phyloP scores from a whole-genome alignment of 2,329 filamentous ascomycete genomes.

The Nakataea oryzae region DNA sequence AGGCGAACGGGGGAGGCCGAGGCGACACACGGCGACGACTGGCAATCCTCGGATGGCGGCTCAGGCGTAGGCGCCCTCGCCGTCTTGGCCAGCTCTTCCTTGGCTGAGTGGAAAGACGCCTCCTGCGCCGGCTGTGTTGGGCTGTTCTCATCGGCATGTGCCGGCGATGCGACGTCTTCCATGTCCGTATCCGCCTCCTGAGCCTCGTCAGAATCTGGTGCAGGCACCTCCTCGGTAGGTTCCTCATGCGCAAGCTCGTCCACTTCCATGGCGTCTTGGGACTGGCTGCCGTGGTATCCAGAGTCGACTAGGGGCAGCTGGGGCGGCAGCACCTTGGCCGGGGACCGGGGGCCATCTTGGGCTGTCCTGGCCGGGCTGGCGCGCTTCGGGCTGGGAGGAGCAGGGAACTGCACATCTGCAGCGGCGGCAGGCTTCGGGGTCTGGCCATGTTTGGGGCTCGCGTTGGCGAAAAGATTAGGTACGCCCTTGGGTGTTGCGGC shows the following conservation, averaged over 20 bases:
- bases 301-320: slow-evolving; percentile 43
- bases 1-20: slow-evolving; percentile 10
- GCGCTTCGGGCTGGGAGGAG: slow-evolving; percentile 18
- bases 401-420: slow-evolving; percentile 30
- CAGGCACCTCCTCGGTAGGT: neutral
- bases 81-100: slow-evolving; percentile 30
- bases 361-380: slow-evolving; percentile 21
- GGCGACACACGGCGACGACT: slow-evolving; percentile 7
- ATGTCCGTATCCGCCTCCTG: slow-evolving; percentile 10
- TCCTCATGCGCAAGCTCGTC: slow-evolving; percentile 16
- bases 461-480: slow-evolving; percentile 42
- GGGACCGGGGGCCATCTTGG: slow-evolving; percentile 19
- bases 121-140: slow-evolving; percentile 21
- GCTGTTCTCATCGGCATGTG: slow-evolving; percentile 11
- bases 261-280: slow-evolving; percentile 37
- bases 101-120: slow-evolving; percentile 29
- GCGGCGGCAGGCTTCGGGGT: slow-evolving; percentile 50
- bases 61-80: slow-evolving; percentile 6
- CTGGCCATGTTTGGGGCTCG: slow-evolving; percentile 34
- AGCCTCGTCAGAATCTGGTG: neutral
- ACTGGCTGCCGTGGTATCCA: slow-evolving; percentile 61
- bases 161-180: slow-evolving; percentile 3
- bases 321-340: slow-evolving; percentile 17
- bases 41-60: neutral
- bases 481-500: slow-evolving; percentile 43